Percentiles rank a stretch among this genome's conserved stretches.
phyloP scores from a whole-genome alignment of 345 rosid genomes.

The Salix caprea region DNA sequence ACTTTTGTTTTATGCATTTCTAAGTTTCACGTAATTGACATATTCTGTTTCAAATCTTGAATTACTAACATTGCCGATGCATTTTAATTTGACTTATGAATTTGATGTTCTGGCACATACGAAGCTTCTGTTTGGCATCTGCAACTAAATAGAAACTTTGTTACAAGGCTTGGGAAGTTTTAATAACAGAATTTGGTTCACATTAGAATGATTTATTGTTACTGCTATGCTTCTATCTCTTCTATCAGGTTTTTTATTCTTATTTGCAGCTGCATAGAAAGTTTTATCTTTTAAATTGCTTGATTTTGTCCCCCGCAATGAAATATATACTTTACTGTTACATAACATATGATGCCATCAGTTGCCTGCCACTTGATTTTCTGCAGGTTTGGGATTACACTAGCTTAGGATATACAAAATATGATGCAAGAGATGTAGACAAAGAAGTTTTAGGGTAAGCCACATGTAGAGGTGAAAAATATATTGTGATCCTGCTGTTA shows the following conservation, averaged over 20 bases:
- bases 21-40: not conserved
- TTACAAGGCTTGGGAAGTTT: too few species aligned
- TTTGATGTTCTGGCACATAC: not conserved
- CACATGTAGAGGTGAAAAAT: not conserved
- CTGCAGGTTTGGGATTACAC: constrained; percentile 95
- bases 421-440: constrained; percentile 69
- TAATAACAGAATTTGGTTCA: too few species aligned
- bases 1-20: not conserved
- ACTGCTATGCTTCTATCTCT: too few species aligned
- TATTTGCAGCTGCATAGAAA: not conserved
- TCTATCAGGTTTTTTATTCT: too few species aligned
- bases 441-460: constrained; percentile 77
- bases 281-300: not conserved
- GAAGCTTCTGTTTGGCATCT: not conserved
- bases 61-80: not conserved
- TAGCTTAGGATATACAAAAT: constrained; percentile 80
- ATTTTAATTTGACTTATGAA: not conserved
- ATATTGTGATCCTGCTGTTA: constrained; percentile 1
- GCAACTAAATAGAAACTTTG: too few species aligned
- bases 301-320: not conserved
- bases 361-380: constrained; percentile 4
- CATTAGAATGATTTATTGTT: too few species aligned
- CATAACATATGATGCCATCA: not conserved
- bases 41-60: not conserved
- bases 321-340: not conserved